A percentile compares a stretch with the other conserved stretches of the same genome.
Conservation (phyloP, 1,284 basidiomycete genomes). For the Xanthoconium separans region DNA sequence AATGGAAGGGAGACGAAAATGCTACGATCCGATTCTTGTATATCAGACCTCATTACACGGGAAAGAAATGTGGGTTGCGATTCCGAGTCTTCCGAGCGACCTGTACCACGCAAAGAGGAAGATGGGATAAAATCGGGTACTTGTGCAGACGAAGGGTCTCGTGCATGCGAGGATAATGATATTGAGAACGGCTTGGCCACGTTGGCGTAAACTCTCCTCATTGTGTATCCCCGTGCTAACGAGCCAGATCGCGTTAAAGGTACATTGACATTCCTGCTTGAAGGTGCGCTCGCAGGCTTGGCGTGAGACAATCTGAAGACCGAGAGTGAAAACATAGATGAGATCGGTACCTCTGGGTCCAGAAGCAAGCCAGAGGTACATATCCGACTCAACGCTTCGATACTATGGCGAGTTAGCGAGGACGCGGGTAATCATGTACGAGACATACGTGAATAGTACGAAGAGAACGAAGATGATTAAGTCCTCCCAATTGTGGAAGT, state of each 20-base stretch:
- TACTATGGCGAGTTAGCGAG: conserved; percentile 37
- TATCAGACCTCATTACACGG: conserved; percentile 48
- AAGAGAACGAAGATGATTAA: conserved; percentile 83
- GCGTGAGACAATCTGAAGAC: conserved; percentile 36
- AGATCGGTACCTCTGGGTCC: conserved; percentile 76
- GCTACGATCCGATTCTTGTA: conserved; percentile 22
- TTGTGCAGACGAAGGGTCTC: conserved; percentile 3
- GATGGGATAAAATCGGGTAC: neutral
- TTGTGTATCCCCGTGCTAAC: conserved; percentile 30
- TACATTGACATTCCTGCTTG: neutral
- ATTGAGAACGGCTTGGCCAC: conserved; percentile 37
- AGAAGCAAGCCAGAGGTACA: conserved; percentile 89
- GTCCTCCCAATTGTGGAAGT: conserved; percentile 90
- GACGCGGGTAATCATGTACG: neutral
- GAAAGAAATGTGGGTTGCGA: conserved; percentile 49
- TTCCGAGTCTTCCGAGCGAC: conserved; percentile 11
- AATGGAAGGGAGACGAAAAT: conserved; percentile 63
- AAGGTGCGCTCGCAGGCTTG: conserved; percentile 17
- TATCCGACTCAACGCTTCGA: conserved; percentile 89
- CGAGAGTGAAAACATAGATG: conserved; percentile 50
- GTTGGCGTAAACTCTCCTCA: conserved; percentile 32
- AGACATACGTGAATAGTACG: conserved; percentile 80
- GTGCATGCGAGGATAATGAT: conserved; percentile 21
- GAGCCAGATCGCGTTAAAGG: conserved; percentile 20
- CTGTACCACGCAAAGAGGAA: neutral